These are phyloP conservation scores for Aspergillus tamarii DNA, from an alignment of 2,329 filamentous ascomycete species.

Conservation along the genomic window DNA sequence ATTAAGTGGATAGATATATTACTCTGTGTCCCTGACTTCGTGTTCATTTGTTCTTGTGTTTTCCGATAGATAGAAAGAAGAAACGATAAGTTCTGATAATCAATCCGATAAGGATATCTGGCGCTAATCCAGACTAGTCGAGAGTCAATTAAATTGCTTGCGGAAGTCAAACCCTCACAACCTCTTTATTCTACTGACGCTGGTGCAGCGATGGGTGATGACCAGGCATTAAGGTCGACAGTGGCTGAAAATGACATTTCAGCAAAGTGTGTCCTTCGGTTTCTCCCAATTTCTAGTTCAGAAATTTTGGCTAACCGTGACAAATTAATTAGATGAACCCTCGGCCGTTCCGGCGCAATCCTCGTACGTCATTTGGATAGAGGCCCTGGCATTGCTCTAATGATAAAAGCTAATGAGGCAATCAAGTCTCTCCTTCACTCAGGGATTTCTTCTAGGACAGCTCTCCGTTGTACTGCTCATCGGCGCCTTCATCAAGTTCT, in stretches of 20 bases:
- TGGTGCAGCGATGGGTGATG: conserved; percentile 29
- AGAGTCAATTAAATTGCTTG: neutral
- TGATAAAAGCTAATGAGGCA: conserved; percentile 10
- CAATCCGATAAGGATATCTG: neutral
- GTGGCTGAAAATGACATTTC: conserved; percentile 37
- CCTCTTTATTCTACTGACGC: neutral
- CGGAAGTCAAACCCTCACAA: neutral
- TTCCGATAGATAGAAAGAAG: neutral
- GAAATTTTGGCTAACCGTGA: conserved; percentile 19
- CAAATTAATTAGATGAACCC: conserved; percentile 29
- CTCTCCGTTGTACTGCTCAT: conserved; percentile 88
- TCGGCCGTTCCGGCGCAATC: conserved; percentile 40
- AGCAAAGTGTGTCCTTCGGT: conserved; percentile 29
- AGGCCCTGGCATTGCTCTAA: neutral
- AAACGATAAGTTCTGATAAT: no score
- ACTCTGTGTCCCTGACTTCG: neutral
- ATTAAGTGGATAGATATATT: neutral
- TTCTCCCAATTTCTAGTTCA: neutral
- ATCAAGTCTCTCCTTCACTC: conserved; percentile 80
- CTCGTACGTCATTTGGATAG: conserved; percentile 38
- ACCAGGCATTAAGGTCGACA: conserved; percentile 24
- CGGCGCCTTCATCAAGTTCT: conserved; percentile 97
- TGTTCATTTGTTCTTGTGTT: neutral
- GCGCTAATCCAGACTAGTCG: conserved; percentile 6
- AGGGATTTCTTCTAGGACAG: conserved; percentile 91